Base-by-base conservation (phyloP, 2,329 filamentous ascomycete species). In the Talaromyces sp. region DNA sequence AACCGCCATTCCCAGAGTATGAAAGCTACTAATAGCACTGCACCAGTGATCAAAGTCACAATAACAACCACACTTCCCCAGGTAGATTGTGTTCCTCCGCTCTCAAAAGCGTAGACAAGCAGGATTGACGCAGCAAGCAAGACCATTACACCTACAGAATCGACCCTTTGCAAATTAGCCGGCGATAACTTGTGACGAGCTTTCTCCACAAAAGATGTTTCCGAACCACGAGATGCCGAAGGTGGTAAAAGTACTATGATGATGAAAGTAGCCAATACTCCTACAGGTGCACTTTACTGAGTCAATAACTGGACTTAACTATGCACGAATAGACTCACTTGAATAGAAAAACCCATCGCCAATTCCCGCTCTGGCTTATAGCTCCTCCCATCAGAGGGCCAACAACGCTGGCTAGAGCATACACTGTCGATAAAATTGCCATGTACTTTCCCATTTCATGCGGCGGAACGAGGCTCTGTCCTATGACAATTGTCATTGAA, bases 111-210 rank as follows among this genome's bases (percentile, higher is more conserved):
- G 49, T 60, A 64, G 17, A 67, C 59, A 7, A 67, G 62, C 5
- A 66, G 42, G 30, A 62, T 44, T 1, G 66, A 65, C 0, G 58
- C 59, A 51, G 58, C 64, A 49, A 67, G 60, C n/a, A 62, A 49
- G 9, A 70, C 61, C 25, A 72, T 58, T 17, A 65, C 69, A 13
- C 75, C 76, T 4, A 72, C 5, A 36, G 70, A 60, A 56, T 78
- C 75, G 19, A 77, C 63, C 11, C 72, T 54, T 55, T 30, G 57
- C 22, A 59, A 22, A 52, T 58, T 62, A 33, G 57, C 2, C 11
- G n/a, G 44, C 4, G 55, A 62, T 25, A 63, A 51, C 49, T 62
- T 59, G 17, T 44, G 33, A 22, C 27, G 60, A 22, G 19, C 6
- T 11, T 25, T 25, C 22, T 1, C n/a, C 5, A 13, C 13, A 22